These are phyloP conservation scores for Acanthamoeba lenticulata DNA, from an alignment of 208 protist genomes.

Conservation along the genomic window DNA sequence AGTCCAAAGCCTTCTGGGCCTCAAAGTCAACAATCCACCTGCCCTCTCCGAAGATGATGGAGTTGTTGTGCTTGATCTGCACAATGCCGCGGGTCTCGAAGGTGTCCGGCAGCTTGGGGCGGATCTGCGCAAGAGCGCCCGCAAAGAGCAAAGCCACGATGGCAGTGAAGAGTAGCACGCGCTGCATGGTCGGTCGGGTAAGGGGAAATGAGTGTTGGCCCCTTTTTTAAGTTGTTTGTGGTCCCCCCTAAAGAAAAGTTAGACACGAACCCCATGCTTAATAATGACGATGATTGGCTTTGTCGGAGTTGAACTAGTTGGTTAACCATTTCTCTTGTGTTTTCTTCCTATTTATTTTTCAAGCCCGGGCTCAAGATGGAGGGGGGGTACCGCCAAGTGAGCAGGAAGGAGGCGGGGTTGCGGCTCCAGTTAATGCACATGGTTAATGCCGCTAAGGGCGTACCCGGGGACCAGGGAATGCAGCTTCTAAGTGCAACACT, in stretches of 20 bases:
- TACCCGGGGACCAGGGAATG: background rate
- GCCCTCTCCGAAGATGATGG: slow-evolving; percentile 19
- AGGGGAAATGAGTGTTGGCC: background rate
- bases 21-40: background rate
- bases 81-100: slow-evolving; percentile 25
- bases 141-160: background rate
- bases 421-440: background rate
- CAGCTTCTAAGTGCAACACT: background rate
- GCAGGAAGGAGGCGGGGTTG: slow-evolving; percentile 10
- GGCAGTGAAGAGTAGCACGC: background rate
- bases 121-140: background rate
- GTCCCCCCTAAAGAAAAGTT: too few relatives aligned
- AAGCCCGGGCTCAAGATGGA: background rate
- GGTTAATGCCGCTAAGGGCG: background rate
- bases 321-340: too few relatives aligned
- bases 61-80: slow-evolving; percentile 20
- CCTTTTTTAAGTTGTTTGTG: too few relatives aligned
- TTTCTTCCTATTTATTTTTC: too few relatives aligned
- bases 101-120: background rate
- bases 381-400: background rate
- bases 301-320: too few relatives aligned
- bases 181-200: background rate
- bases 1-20: background rate
- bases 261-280: too few relatives aligned
- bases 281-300: too few relatives aligned